These are phyloP conservation scores for Pythium utonaiense DNA, from an alignment of 352 stramenopile species.

Conservation along the genomic window DNA sequence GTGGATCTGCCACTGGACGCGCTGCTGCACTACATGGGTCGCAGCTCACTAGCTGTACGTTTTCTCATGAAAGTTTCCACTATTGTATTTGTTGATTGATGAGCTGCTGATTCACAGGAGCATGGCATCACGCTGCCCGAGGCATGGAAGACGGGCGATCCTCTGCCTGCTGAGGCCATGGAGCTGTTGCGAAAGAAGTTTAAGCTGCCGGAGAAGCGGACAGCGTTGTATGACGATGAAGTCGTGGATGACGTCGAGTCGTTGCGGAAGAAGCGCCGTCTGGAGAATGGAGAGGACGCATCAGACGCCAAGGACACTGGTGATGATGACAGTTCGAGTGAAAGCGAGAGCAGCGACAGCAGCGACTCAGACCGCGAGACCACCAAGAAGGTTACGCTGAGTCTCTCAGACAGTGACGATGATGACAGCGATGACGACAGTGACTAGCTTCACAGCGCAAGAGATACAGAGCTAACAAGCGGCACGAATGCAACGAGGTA, in stretches of 20 bases:
- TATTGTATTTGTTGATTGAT: background rate
- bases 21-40: conserved; percentile 75
- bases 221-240: conserved; percentile 68
- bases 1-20: conserved; percentile 78
- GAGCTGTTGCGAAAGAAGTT: conserved; percentile 79
- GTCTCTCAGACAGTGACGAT: conserved; percentile 61
- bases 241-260: conserved; percentile 66
- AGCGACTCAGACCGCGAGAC: conserved; percentile 55
- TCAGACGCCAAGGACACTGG: conserved; percentile 12
- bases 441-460: conserved; percentile 26
- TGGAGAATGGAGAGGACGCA: conserved; percentile 28
- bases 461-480: background rate
- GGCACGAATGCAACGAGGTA: background rate
- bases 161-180: conserved; percentile 66
- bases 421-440: conserved; percentile 48
- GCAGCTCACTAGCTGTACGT: conserved; percentile 62
- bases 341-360: conserved; percentile 31
- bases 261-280: conserved; percentile 64
- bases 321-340: conserved; percentile 22
- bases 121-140: conserved; percentile 69
- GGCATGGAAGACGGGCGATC: conserved; percentile 65
- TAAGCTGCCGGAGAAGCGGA: conserved; percentile 67
- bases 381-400: conserved; percentile 66
- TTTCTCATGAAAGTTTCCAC: background rate
- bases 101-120: conserved; percentile 29